Percentiles rank a stretch among this genome's conserved stretches.
Evolutionary conservation across 345 rosid species (phyloP).

Genomic region (Acer saccharum): DNA sequence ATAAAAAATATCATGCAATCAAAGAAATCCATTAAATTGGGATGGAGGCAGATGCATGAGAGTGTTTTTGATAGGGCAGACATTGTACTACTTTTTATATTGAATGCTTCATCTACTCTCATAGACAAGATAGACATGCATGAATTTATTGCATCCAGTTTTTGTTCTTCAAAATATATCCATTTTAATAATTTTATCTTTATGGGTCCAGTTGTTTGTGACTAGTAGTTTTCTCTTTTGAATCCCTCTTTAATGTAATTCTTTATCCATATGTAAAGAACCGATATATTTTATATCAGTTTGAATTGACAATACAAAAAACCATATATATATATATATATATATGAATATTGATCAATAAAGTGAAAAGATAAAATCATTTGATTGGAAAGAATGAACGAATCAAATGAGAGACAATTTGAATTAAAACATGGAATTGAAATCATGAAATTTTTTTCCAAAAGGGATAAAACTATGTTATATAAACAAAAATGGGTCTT

Average conservation of each 20-base stretch:
- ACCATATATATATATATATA: too few relatives aligned
- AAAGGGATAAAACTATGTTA: too few relatives aligned
- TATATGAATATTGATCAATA: too few relatives aligned
- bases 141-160: background rate
- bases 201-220: background rate
- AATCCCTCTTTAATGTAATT: background rate
- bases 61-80: conserved; percentile 13
- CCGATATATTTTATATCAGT: too few relatives aligned
- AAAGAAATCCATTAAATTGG: background rate
- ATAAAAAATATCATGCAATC: too few relatives aligned
- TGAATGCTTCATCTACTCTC: conserved; percentile 28
- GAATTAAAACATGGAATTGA: background rate
- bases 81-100: conserved; percentile 6
- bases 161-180: background rate
- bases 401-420: too few relatives aligned
- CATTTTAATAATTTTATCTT: background rate
- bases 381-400: background rate
- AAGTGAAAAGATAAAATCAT: background rate
- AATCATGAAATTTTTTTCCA: background rate
- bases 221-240: background rate
- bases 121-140: background rate
- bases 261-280: too few relatives aligned
- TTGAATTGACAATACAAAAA: too few relatives aligned
- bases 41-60: conserved; percentile 13
- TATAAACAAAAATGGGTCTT: too few relatives aligned